Conservation (phyloP, 23 red algal species). For the Pyropia yezoensis region DNA sequence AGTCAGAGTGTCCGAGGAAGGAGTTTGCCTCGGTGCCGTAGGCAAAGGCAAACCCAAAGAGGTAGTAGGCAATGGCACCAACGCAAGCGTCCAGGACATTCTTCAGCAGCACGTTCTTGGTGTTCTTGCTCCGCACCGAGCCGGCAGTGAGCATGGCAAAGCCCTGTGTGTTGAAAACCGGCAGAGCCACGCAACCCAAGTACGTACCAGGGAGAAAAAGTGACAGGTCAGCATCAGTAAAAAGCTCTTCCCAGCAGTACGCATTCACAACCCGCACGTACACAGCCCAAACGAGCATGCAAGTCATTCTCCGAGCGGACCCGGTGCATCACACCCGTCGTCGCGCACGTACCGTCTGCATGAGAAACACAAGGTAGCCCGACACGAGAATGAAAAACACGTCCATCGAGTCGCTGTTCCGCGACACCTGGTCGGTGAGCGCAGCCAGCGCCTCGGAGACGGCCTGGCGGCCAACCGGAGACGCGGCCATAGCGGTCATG, state of each 20-base stretch:
- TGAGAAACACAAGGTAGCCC: constrained; percentile 2
- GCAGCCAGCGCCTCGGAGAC: too few relatives aligned
- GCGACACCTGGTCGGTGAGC: too few relatives aligned
- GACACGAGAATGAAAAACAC: constrained; percentile 3
- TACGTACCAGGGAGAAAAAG: too few relatives aligned
- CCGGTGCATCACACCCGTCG: too few relatives aligned
- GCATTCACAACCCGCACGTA: too few relatives aligned
- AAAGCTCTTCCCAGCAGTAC: too few relatives aligned
- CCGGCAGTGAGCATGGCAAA: constrained; percentile 89
- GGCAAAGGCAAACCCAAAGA: constrained; percentile 93
- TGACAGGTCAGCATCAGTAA: too few relatives aligned
- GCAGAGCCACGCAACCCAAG: too few relatives aligned
- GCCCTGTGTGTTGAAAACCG: neutral
- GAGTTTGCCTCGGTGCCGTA: constrained; percentile 34
- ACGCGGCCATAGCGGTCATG: too few relatives aligned
- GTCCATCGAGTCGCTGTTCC: neutral
- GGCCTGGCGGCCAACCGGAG: too few relatives aligned
- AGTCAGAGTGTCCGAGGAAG: constrained; percentile 69
- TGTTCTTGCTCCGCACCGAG: constrained; percentile 88
- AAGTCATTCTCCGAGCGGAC: too few relatives aligned
- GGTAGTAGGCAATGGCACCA: constrained; percentile 72
- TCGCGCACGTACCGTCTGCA: constrained; percentile 1
- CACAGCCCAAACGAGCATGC: too few relatives aligned
- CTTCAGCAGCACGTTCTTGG: constrained; percentile 71
- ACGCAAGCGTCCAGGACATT: constrained; percentile 75